Percentiles rank a stretch among this genome's conserved stretches.
These are phyloP conservation scores for Nannizziopsis arthrosporioides DNA, from an alignment of 2,329 filamentous ascomycete genomes.

Conservation along the genomic window DNA sequence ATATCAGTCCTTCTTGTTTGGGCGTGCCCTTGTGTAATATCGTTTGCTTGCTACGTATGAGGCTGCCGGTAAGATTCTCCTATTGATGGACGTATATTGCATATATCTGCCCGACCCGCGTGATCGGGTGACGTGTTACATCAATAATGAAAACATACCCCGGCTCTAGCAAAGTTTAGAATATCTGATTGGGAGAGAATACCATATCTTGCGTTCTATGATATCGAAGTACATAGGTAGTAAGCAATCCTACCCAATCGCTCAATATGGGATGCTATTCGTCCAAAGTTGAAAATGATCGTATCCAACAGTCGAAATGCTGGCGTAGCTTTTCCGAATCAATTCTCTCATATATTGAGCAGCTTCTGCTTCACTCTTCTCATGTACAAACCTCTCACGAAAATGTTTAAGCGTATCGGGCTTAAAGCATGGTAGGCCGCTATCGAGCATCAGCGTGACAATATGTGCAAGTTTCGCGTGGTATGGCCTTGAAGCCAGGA, in stretches of 20 bases:
- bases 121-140: too few relatives aligned
- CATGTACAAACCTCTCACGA: conserved; percentile 80
- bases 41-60: too few relatives aligned
- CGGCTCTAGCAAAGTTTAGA: too few relatives aligned
- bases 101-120: too few relatives aligned
- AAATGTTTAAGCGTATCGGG: conserved; percentile 90
- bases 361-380: conserved; percentile 82
- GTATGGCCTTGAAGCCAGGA: conserved; percentile 76
- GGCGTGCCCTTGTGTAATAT: too few relatives aligned
- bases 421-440: conserved; percentile 93
- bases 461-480: conserved; percentile 81
- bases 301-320: conserved; percentile 86
- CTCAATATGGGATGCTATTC: conserved; percentile 87
- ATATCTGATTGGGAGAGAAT: too few relatives aligned
- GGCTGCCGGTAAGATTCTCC: too few relatives aligned
- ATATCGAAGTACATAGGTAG: neutral
- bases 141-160: too few relatives aligned
- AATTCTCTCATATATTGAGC: conserved; percentile 87
- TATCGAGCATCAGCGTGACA: conserved; percentile 90
- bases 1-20: too few relatives aligned
- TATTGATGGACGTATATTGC: too few relatives aligned
- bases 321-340: conserved; percentile 80
- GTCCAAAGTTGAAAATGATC: conserved; percentile 97
- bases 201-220: neutral
- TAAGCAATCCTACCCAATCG: neutral